Conservation (phyloP, 1,139 yeast genomes). For the Pichia sp. region DNA sequence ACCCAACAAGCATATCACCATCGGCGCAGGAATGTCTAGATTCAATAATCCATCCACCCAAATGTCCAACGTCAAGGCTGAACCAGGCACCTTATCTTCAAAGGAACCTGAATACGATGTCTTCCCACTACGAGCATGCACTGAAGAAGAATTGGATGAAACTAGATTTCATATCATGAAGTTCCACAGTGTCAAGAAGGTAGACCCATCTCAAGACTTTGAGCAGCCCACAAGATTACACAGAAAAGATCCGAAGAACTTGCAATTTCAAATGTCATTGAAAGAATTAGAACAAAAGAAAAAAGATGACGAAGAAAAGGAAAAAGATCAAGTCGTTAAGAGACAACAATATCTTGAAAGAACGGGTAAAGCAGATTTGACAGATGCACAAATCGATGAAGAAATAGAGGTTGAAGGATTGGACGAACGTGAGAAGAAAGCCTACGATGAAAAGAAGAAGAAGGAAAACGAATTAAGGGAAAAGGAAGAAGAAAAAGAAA, state of each 20-base stretch:
- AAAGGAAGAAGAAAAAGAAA: constrained; percentile 33
- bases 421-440: constrained; percentile 30
- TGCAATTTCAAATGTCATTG: constrained; percentile 78
- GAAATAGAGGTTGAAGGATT: constrained; percentile 28
- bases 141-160: constrained; percentile 69
- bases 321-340: constrained; percentile 33
- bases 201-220: constrained; percentile 69
- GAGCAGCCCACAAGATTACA: constrained; percentile 83
- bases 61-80: too few species aligned
- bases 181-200: constrained; percentile 70
- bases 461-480: constrained; percentile 32
- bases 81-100: too few species aligned
- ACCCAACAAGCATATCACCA: too few species aligned
- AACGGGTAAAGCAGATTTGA: constrained; percentile 24
- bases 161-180: constrained; percentile 78
- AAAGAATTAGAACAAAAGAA: constrained; percentile 59
- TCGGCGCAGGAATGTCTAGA: too few species aligned
- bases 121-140: constrained; percentile 71
- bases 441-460: constrained; percentile 32
- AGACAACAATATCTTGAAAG: constrained; percentile 28
- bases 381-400: constrained; percentile 30
- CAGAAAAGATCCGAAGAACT: constrained; percentile 87
- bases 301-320: constrained; percentile 36
- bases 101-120: constrained; percentile 41
- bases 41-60: too few species aligned